A percentile compares a stretch with the other conserved stretches of the same genome.
phyloP scores from a whole-genome alignment of 306 rosid species.

The Cucurbita moschata region DNA sequence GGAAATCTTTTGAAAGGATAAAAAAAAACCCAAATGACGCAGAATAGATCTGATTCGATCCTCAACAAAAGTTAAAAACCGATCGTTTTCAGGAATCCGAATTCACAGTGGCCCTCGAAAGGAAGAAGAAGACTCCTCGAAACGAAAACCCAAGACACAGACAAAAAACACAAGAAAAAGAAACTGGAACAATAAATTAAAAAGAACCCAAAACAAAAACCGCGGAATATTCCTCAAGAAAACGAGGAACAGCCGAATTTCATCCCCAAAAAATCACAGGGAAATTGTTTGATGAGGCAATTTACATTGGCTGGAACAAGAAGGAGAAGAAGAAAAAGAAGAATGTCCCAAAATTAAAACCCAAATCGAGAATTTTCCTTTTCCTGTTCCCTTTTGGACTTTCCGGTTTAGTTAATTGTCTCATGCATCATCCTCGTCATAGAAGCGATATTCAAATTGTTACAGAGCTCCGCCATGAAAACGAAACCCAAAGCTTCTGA shows the following conservation, averaged over 20 bases:
- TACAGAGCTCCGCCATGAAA: background rate
- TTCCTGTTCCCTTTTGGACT: background rate
- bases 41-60: slow-evolving; percentile 9
- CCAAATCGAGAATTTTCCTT: background rate
- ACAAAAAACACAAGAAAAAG: background rate
- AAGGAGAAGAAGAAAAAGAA: background rate
- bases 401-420: background rate
- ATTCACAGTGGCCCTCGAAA: background rate
- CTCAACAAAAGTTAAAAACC: background rate
- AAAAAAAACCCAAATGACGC: background rate
- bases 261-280: background rate
- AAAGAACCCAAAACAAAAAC: background rate
- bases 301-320: background rate
- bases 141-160: background rate
- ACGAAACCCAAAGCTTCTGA: background rate
- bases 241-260: background rate
- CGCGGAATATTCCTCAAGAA: background rate
- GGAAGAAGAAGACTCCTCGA: background rate
- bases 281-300: background rate
- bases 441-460: background rate
- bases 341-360: background rate
- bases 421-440: background rate
- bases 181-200: background rate
- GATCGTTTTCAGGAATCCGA: slow-evolving; percentile 3
- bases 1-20: background rate